phyloP scores from a whole-genome alignment of 2,329 filamentous ascomycete genomes.

The Aspergillus pseudoviridinutans region DNA sequence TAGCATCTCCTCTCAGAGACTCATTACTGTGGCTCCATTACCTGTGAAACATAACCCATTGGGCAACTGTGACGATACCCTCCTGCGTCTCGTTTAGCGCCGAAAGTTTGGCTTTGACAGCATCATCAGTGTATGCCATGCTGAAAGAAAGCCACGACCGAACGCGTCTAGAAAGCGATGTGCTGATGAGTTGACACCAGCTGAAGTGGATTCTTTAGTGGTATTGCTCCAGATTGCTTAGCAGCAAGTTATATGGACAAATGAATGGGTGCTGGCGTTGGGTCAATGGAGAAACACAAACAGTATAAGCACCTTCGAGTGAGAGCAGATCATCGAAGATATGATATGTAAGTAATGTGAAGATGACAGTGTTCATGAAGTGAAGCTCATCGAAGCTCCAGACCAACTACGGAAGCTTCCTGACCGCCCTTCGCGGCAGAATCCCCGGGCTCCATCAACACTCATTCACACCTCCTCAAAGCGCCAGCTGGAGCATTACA shows the following conservation, averaged over 20 bases:
- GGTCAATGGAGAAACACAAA: not conserved
- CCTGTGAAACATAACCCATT: constrained; percentile 99
- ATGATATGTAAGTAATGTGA: not conserved
- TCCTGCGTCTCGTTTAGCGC: constrained; percentile 96
- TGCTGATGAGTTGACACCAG: not conserved
- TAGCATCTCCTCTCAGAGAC: constrained; percentile 13
- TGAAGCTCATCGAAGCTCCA: constrained; percentile 1
- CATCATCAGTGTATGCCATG: constrained; percentile 96
- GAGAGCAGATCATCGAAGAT: not conserved
- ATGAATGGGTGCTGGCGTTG: not conserved
- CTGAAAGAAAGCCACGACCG: constrained; percentile 10
- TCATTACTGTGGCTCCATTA: constrained; percentile 40
- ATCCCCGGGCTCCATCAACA: constrained; percentile 4
- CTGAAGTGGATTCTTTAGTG: not conserved
- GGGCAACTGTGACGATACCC: constrained; percentile 89
- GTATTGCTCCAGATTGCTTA: not conserved
- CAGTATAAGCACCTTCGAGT: not conserved
- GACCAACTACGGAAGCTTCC: constrained; percentile 2
- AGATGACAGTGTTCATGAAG: not conserved
- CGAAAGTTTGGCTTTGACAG: constrained; percentile 89
- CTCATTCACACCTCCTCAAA: not conserved
- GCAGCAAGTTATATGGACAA: not conserved
- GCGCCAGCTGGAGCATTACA: constrained; percentile 4
- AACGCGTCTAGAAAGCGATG: not conserved
- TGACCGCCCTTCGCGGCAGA: constrained; percentile 12